Conservation (phyloP, 768 basidiomycete species). For the Pisolithus orientalis region DNA sequence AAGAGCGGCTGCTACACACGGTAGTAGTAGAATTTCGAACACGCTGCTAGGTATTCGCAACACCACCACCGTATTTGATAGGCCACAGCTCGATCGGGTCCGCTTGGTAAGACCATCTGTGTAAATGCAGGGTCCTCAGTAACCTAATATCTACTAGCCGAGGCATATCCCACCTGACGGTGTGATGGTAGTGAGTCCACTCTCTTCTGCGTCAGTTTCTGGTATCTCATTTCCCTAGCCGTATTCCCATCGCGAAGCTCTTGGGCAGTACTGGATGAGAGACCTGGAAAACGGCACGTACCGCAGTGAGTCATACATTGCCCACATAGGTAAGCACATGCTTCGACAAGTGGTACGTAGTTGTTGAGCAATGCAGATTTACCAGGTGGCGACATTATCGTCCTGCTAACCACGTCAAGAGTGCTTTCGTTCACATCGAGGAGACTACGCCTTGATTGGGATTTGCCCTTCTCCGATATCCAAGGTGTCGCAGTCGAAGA, state of each 20-base stretch:
- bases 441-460: slow-evolving; percentile 85
- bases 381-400: slow-evolving; percentile 72
- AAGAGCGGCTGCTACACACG: background rate
- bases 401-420: slow-evolving; percentile 71
- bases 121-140: slow-evolving; percentile 1
- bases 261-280: slow-evolving; percentile 96
- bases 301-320: slow-evolving; percentile 80
- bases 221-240: slow-evolving; percentile 43
- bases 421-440: slow-evolving; percentile 83
- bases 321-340: slow-evolving; percentile 70
- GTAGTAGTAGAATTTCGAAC: slow-evolving; percentile 4
- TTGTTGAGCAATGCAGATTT: slow-evolving; percentile 42
- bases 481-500: slow-evolving; percentile 87
- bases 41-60: slow-evolving; percentile 79
- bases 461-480: slow-evolving; percentile 80
- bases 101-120: slow-evolving; percentile 50
- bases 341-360: background rate
- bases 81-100: slow-evolving; percentile 79
- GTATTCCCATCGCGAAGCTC: slow-evolving; percentile 82
- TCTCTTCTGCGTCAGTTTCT: background rate
- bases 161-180: slow-evolving; percentile 84
- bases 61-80: slow-evolving; percentile 97
- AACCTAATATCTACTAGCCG: slow-evolving; percentile 42
- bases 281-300: slow-evolving; percentile 88
- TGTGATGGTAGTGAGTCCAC: slow-evolving; percentile 65